A percentile compares a stretch with the other conserved stretches of the same genome.
phyloP scores from a whole-genome alignment of 805 yeast species.

The Wickerhamiella azymoides region DNA sequence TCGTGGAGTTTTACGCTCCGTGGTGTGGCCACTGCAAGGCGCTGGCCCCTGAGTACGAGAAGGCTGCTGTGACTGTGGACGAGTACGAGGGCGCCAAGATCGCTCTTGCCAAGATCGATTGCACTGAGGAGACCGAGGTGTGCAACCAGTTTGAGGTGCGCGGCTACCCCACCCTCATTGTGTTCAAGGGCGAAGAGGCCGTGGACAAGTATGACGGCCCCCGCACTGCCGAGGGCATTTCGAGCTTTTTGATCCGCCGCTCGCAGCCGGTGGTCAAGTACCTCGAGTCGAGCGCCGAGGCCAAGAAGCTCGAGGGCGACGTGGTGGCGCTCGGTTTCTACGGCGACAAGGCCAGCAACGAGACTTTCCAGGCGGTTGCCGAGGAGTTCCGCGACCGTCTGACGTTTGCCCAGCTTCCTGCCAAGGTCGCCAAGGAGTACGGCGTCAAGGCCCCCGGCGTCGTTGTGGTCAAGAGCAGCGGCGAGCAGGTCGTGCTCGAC shows the following conservation, averaged over 20 bases:
- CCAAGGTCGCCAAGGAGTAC: conserved; percentile 30
- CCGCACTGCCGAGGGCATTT: conserved; percentile 68
- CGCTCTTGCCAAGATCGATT: conserved; percentile 66
- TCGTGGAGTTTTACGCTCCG: conserved; percentile 88
- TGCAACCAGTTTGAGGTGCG: conserved; percentile 52
- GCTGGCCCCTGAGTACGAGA: conserved; percentile 27
- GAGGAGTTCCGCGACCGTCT: conserved; percentile 46
- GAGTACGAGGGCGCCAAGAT: conserved; percentile 12
- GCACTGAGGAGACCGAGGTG: conserved; percentile 63
- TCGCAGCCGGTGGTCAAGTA: conserved; percentile 60
- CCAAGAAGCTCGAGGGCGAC: conserved; percentile 28
- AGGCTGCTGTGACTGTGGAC: conserved; percentile 17
- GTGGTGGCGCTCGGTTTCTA: conserved; percentile 36
- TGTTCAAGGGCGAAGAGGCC: conserved; percentile 38
- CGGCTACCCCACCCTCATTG: conserved; percentile 76
- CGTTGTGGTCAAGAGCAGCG: conserved; percentile 30
- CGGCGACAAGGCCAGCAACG: conserved; percentile 36
- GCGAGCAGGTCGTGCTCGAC: conserved; percentile 22
- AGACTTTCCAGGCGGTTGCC: conserved; percentile 53
- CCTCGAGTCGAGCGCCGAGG: conserved; percentile 36
- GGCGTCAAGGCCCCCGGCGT: conserved; percentile 34
- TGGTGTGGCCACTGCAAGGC: conserved; percentile 89
- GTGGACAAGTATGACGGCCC: conserved; percentile 68
- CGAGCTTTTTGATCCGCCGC: conserved; percentile 65
- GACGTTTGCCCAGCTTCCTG: conserved; percentile 40